phyloP scores from a whole-genome alignment of 2,329 filamentous ascomycete genomes.

The Colletotrichum lupini region DNA sequence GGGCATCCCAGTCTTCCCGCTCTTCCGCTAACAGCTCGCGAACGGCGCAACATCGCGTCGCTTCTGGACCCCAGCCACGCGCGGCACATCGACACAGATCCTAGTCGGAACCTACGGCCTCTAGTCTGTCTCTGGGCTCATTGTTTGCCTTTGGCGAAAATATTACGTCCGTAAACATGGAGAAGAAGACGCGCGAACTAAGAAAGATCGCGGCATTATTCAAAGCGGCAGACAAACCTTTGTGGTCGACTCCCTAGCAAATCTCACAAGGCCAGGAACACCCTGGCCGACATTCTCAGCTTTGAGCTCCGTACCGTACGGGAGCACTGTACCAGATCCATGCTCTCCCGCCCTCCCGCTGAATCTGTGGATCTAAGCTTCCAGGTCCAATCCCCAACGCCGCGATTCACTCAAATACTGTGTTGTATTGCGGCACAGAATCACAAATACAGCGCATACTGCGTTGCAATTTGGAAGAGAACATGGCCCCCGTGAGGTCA shows the following conservation, averaged over 20 bases:
- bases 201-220: slow-evolving; percentile 3
- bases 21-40: slow-evolving; percentile 26
- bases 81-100: slow-evolving; percentile 27
- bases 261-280: slow-evolving; percentile 24
- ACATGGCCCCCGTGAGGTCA: background rate
- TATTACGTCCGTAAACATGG: slow-evolving; percentile 29
- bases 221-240: slow-evolving; percentile 13
- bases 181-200: slow-evolving; percentile 3
- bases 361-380: slow-evolving; percentile 26
- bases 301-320: slow-evolving; percentile 31
- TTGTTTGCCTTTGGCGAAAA: slow-evolving; percentile 16
- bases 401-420: slow-evolving; percentile 17
- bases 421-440: background rate
- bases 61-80: slow-evolving; percentile 32
- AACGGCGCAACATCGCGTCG: slow-evolving; percentile 30
- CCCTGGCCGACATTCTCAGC: slow-evolving; percentile 16
- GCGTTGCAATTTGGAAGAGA: background rate
- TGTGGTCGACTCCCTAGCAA: slow-evolving; percentile 18
- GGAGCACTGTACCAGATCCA: slow-evolving; percentile 33
- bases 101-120: background rate
- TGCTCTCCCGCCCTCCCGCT: slow-evolving; percentile 33
- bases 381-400: slow-evolving; percentile 22
- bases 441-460: slow-evolving; percentile 14
- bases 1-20: slow-evolving; percentile 31
- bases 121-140: slow-evolving; percentile 6